These are phyloP conservation scores for Tetrapisispora namnaoensis DNA, from an alignment of 805 yeast genomes.

Conservation along the genomic window DNA sequence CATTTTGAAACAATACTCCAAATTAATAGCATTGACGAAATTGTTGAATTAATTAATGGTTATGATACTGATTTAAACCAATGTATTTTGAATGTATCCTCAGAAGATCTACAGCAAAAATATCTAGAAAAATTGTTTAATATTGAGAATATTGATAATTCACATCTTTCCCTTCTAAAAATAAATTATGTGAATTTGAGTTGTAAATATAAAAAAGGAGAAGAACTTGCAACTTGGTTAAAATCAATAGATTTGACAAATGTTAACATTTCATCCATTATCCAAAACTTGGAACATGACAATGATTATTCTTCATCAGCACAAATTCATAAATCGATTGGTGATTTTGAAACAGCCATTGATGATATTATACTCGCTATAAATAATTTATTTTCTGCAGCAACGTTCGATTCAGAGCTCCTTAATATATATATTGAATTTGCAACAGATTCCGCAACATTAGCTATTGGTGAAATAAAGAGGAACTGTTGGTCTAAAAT, in stretches of 20 bases:
- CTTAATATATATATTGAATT: background rate
- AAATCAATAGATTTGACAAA: conserved; percentile 8
- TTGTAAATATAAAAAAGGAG: conserved; percentile 7
- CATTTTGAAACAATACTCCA: conserved; percentile 9
- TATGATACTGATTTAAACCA: conserved; percentile 18
- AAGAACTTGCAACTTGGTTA: conserved; percentile 13
- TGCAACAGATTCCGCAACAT: background rate
- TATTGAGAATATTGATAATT: background rate
- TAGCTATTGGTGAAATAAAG: conserved; percentile 3
- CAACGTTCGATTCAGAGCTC: background rate
- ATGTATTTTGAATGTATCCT: conserved; percentile 4
- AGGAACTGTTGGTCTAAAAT: conserved; percentile 18
- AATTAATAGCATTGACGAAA: conserved; percentile 3
- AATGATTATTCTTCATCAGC: conserved; percentile 15
- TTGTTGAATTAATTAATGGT: conserved; percentile 8
- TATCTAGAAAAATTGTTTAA: conserved; percentile 16
- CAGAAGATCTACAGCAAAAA: conserved; percentile 5
- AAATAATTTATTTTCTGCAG: conserved; percentile 8
- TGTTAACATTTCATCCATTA: conserved; percentile 7
- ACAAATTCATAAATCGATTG: conserved; percentile 10
- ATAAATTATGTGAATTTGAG: conserved; percentile 11
- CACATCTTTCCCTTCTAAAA: conserved; percentile 4
- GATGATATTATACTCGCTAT: conserved; percentile 12
- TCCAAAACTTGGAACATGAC: conserved; percentile 5
- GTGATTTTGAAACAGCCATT: conserved; percentile 12